phyloP scores from a whole-genome alignment of 164 flowering plant species.

The Litsea cubeba region DNA sequence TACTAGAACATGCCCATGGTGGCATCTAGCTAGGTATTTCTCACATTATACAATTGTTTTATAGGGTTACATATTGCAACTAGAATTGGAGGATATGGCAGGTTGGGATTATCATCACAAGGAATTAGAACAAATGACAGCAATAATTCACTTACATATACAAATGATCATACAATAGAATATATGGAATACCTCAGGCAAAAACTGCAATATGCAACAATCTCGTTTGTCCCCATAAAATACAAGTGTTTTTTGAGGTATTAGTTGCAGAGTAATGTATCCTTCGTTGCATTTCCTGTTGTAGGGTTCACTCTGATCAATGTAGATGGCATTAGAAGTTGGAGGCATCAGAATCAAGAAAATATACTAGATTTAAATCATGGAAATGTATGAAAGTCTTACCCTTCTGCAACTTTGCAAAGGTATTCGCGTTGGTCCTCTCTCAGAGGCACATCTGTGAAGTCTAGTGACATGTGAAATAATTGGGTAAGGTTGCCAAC shows the following conservation, averaged over 20 bases:
- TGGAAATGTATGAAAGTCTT: conserved; percentile 16
- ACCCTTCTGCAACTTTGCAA: conserved; percentile 94
- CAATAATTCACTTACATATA: not conserved
- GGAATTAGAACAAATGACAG: not conserved
- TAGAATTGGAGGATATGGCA: not conserved
- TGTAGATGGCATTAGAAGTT: not conserved
- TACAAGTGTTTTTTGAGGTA: not conserved
- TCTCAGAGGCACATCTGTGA: conserved; percentile 92
- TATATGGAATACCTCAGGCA: not conserved
- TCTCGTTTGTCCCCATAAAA: not conserved
- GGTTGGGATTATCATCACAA: not conserved
- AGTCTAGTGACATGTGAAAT: conserved; percentile 38
- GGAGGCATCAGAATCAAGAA: not conserved
- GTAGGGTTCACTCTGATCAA: conserved; percentile 65
- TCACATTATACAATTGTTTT: not conserved
- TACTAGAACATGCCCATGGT: too few relatives aligned
- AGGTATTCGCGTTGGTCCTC: conserved; percentile 89
- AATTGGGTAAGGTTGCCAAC: conserved; percentile 2
- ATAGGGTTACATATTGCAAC: not conserved
- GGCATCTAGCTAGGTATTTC: not conserved
- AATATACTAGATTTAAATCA: not conserved
- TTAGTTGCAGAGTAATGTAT: conserved; percentile 77
- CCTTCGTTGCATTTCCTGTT: conserved; percentile 83
- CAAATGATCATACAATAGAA: not conserved
- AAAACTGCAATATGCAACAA: not conserved